These are phyloP conservation scores for Bocquillonia castaneifolia DNA, from an alignment of 441 rosid genomes.

Conservation along the genomic window DNA sequence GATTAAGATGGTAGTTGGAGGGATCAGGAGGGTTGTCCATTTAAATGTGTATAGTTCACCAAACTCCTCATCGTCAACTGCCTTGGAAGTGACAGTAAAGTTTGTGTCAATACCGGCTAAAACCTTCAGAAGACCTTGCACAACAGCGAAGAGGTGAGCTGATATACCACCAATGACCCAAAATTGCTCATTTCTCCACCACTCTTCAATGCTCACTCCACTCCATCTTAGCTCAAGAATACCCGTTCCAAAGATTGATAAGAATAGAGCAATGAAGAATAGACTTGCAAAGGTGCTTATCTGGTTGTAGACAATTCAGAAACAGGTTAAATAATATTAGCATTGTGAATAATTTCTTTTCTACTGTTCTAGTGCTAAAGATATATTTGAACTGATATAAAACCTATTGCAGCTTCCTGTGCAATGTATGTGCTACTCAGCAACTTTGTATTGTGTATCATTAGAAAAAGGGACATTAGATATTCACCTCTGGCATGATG, in stretches of 20 bases:
- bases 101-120: conserved; percentile 87
- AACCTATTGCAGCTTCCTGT: neutral
- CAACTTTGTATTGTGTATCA: neutral
- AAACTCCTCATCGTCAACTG: conserved; percentile 78
- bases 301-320: conserved; percentile 32
- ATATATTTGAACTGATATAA: neutral
- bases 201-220: conserved; percentile 96
- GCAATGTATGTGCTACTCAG: neutral
- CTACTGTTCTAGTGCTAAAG: neutral
- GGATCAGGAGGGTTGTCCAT: conserved; percentile 89
- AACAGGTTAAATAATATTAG: neutral
- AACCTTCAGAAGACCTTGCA: conserved; percentile 77
- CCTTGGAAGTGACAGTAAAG: conserved; percentile 92
- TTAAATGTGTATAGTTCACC: conserved; percentile 80
- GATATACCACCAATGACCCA: conserved; percentile 97
- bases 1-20: conserved; percentile 82
- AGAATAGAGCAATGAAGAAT: conserved; percentile 72
- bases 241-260: conserved; percentile 72
- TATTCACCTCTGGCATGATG: conserved; percentile 85
- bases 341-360: too few relatives aligned
- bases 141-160: conserved; percentile 85
- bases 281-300: conserved; percentile 89
- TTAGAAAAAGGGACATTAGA: conserved; percentile 1
- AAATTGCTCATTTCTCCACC: conserved; percentile 98
- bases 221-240: conserved; percentile 92